Conservation (phyloP, 352 stramenopile genomes). For the Albugo laibachii region DNA sequence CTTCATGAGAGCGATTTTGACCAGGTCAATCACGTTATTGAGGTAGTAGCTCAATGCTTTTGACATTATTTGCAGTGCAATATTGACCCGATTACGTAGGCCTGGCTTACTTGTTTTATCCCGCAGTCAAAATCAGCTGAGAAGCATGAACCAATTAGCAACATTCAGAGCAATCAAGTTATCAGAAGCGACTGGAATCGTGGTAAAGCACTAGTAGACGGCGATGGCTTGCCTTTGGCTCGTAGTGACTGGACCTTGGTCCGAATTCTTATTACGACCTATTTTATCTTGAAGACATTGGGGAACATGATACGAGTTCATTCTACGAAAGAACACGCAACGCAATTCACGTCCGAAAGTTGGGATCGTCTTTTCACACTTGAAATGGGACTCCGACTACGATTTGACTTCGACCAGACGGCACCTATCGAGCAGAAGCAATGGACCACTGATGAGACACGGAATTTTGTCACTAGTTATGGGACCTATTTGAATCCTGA, state of each 20-base stretch:
- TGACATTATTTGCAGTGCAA: no score
- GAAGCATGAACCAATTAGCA: conserved; percentile 11
- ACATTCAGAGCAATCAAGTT: conserved; percentile 9
- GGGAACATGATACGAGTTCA: conserved; percentile 28
- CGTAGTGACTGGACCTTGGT: conserved; percentile 70
- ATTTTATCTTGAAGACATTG: conserved; percentile 44
- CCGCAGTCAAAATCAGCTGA: conserved; percentile 14
- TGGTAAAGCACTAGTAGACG: conserved; percentile 52
- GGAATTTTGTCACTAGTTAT: conserved; percentile 63
- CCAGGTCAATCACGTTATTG: conserved; percentile 27
- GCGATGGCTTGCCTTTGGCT: conserved; percentile 56
- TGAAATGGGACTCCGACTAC: conserved; percentile 27
- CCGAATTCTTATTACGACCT: conserved; percentile 52
- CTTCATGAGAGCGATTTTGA: conserved; percentile 46
- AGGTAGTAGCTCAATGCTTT: not conserved
- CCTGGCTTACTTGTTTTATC: conserved; percentile 63
- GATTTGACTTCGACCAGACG: conserved; percentile 13
- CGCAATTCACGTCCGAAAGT: conserved; percentile 7
- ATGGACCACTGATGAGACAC: conserved; percentile 26
- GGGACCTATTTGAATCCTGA: conserved; percentile 71
- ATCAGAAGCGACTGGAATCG: conserved; percentile 4
- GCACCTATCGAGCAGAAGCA: not conserved
- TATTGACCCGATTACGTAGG: not conserved
- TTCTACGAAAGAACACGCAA: conserved; percentile 9
- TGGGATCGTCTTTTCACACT: conserved; percentile 25